These are phyloP conservation scores for Exserohilum rostratum DNA, from an alignment of 2,329 filamentous ascomycete species.

Conservation along the genomic window DNA sequence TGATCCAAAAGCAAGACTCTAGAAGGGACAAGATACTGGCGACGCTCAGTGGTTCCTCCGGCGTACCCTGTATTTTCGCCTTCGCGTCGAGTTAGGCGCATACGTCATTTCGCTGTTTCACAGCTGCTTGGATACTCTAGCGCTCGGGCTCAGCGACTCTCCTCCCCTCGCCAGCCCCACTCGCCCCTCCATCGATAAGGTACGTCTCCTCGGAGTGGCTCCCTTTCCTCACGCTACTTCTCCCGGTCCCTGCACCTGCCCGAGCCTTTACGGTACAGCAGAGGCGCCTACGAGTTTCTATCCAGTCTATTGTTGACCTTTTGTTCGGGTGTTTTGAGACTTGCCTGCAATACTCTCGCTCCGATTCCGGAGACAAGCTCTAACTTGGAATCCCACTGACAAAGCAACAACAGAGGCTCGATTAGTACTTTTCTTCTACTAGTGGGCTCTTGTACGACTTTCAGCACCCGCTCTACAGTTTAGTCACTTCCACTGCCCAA, in stretches of 20 bases:
- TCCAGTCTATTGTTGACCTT: not conserved
- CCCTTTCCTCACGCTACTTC: not conserved
- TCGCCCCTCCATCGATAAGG: not conserved
- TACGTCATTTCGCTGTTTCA: not conserved
- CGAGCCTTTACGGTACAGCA: not conserved
- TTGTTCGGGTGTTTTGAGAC: not conserved
- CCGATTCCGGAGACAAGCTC: not conserved
- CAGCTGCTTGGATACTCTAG: constrained; percentile 9
- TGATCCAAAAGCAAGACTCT: not conserved
- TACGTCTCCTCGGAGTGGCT: constrained; percentile 1
- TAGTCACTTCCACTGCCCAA: not conserved
- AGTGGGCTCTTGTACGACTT: not conserved
- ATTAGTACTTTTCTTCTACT: not conserved
- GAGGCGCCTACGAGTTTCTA: not conserved
- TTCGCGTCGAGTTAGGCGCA: not conserved
- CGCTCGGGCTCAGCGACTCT: constrained; percentile 1
- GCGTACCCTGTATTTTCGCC: not conserved
- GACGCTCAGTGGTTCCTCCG: not conserved
- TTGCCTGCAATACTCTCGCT: not conserved
- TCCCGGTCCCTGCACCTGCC: not conserved
- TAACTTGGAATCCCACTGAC: constrained; percentile 1
- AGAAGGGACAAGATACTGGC: not conserved
- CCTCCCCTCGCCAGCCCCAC: not conserved
- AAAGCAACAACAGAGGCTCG: not conserved
- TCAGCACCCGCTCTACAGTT: not conserved